These are phyloP conservation scores for Suillus fuscotomentosus DNA, from an alignment of 768 basidiomycete genomes.

Conservation along the genomic window DNA sequence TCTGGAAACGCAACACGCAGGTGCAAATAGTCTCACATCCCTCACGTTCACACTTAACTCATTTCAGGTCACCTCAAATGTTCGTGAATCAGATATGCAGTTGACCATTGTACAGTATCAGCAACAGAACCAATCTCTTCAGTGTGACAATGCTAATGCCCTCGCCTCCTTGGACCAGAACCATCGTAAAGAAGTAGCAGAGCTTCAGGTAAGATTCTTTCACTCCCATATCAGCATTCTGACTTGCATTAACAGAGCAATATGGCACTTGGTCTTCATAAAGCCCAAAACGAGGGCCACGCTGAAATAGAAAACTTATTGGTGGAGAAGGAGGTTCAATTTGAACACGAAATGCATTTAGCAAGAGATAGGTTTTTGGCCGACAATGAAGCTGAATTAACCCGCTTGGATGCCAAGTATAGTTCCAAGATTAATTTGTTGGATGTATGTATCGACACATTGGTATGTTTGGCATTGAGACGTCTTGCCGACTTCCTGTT, in stretches of 20 bases:
- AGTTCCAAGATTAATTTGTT: not conserved
- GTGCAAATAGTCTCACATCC: not conserved
- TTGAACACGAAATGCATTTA: not conserved
- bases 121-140: not conserved
- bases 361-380: not conserved
- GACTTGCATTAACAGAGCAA: not conserved
- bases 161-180: not conserved
- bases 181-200: not conserved
- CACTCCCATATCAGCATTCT: not conserved
- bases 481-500: not conserved
- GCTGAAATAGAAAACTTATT: not conserved
- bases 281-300: not conserved
- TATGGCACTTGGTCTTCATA: not conserved
- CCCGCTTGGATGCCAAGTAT: not conserved
- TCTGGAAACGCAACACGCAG: not conserved
- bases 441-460: not conserved
- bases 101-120: not conserved
- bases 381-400: not conserved
- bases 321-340: not conserved
- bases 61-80: not conserved
- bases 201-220: not conserved
- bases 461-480: not conserved
- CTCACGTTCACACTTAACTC: not conserved
- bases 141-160: not conserved
- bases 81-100: not conserved